A percentile compares a stretch with the other conserved stretches of the same genome.
phyloP scores from a whole-genome alignment of 148 eudicot genomes.

The Nyssa sinensis region DNA sequence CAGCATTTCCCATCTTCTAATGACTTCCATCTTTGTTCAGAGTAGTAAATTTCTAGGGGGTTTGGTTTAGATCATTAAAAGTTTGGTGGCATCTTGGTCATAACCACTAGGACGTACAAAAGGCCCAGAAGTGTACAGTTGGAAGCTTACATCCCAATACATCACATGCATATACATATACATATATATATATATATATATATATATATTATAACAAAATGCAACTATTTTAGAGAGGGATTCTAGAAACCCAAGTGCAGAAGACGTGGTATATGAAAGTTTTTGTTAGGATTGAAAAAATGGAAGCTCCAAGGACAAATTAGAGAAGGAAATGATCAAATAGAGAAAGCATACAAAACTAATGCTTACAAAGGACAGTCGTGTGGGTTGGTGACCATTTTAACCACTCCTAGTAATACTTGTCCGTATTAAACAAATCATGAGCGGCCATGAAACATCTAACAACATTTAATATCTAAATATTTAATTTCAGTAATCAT shows the following conservation, averaged over 20 bases:
- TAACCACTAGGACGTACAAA: background rate
- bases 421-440: background rate
- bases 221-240: too few species aligned
- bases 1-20: background rate
- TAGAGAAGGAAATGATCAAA: background rate
- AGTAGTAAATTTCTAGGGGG: background rate
- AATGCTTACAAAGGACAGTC: background rate
- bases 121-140: background rate
- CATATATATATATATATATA: background rate
- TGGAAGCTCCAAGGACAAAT: background rate
- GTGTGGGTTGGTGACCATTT: conserved; percentile 20
- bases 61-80: background rate
- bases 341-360: background rate
- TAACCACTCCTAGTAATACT: conserved; percentile 18
- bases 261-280: conserved; percentile 7
- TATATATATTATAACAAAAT: background rate
- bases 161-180: background rate
- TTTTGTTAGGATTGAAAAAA: conserved; percentile 27
- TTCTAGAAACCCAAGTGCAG: background rate
- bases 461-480: background rate
- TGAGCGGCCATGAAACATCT: background rate
- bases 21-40: background rate
- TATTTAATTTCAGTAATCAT: background rate
- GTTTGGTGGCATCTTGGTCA: background rate
- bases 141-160: background rate